A percentile compares a stretch with the other conserved stretches of the same genome.
These are phyloP conservation scores for Lentinula edodes DNA, from an alignment of 768 basidiomycete genomes.

Conservation along the genomic window DNA sequence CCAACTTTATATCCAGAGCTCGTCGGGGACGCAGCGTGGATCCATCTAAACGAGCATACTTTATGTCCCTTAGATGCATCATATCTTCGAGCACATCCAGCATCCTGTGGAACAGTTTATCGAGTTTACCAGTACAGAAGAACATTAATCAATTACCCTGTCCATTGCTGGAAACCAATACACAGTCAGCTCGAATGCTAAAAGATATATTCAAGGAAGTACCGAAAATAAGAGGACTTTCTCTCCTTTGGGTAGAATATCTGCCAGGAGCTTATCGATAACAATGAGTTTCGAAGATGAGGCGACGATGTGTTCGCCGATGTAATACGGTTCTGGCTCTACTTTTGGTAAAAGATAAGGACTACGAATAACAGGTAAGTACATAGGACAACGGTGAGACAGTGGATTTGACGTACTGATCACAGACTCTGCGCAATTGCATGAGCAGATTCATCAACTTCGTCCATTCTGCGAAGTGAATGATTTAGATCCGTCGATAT, in stretches of 20 bases:
- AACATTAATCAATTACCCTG: conserved; percentile 23
- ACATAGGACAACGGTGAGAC: neutral
- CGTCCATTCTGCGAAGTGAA: conserved; percentile 35
- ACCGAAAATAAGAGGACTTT: conserved; percentile 67
- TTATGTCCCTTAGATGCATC: conserved; percentile 50
- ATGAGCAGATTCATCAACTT: conserved; percentile 65
- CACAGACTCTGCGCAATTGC: conserved; percentile 67
- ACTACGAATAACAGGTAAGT: neutral
- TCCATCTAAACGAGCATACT: conserved; percentile 61
- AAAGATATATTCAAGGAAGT: conserved; percentile 12
- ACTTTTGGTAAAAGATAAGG: neutral
- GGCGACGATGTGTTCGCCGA: conserved; percentile 52
- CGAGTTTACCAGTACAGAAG: neutral
- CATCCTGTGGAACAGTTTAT: conserved; percentile 38
- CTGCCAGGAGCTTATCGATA: conserved; percentile 54
- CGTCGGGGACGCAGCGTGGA: conserved; percentile 46
- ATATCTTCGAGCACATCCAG: conserved; percentile 67
- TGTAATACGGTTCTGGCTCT: conserved; percentile 27
- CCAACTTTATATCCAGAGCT: conserved; percentile 51
- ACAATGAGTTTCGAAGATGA: conserved; percentile 51
- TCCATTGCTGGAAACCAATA: conserved; percentile 45
- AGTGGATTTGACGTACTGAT: conserved; percentile 39
- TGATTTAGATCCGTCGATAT: neutral
- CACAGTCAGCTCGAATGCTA: neutral
- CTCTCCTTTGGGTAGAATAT: conserved; percentile 54